Conservation (phyloP, 2,329 filamentous ascomycete species). For the Orbilia blumenaviensis region DNA sequence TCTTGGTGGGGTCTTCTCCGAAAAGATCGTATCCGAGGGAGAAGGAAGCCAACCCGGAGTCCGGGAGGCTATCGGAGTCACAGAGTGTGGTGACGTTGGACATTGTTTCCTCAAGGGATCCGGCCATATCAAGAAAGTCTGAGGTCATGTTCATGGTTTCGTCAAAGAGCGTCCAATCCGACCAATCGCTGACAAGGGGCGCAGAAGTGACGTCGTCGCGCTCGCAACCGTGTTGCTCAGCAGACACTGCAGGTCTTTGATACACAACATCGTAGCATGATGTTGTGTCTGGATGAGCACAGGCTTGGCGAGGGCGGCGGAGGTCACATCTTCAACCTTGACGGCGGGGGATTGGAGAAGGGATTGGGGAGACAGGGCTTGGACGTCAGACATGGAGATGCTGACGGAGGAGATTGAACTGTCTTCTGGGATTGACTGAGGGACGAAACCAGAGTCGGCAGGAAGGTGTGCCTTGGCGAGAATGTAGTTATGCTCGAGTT, state of each 20-base stretch:
- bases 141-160: background rate
- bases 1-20: conserved; percentile 25
- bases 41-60: conserved; percentile 32
- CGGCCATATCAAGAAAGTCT: background rate
- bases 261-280: conserved; percentile 99
- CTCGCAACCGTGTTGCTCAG: conserved; percentile 52
- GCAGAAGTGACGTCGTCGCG: conserved; percentile 49
- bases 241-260: conserved; percentile 94
- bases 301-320: conserved; percentile 28
- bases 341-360: conserved; percentile 50
- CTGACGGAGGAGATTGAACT: conserved; percentile 37
- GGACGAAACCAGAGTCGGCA: conserved; percentile 37
- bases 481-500: conserved; percentile 60
- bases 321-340: conserved; percentile 47
- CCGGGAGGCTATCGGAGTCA: conserved; percentile 30
- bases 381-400: conserved; percentile 55
- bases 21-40: conserved; percentile 38
- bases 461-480: conserved; percentile 54
- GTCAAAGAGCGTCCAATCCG: conserved; percentile 53
- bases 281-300: conserved; percentile 84
- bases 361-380: conserved; percentile 54
- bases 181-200: conserved; percentile 45
- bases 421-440: conserved; percentile 50
- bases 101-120: background rate
- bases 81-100: background rate